A percentile compares a stretch with the other conserved stretches of the same genome.
These are phyloP conservation scores for Suillus alpinus DNA, from an alignment of 768 basidiomycete genomes.

Conservation along the genomic window DNA sequence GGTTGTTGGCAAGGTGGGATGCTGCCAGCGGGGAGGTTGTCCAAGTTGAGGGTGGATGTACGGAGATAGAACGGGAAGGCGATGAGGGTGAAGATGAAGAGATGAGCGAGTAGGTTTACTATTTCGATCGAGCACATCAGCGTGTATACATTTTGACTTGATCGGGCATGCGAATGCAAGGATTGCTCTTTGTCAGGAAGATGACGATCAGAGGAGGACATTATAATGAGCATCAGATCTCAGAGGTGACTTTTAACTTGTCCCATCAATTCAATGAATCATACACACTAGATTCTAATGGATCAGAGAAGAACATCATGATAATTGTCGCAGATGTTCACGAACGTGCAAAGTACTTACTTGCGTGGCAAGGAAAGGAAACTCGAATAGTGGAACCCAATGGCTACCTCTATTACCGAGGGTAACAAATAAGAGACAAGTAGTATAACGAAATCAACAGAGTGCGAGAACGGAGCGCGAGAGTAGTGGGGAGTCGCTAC, in stretches of 20 bases:
- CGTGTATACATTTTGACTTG: not conserved
- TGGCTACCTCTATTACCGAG: too few species aligned
- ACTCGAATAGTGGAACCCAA: too few species aligned
- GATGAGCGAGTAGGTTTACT: slow-evolving; percentile 49
- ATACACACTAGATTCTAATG: too few species aligned
- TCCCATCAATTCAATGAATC: too few species aligned
- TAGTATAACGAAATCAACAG: not conserved
- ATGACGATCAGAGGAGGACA: not conserved
- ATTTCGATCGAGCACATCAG: not conserved
- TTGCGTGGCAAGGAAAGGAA: too few species aligned
- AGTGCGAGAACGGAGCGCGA: too few species aligned
- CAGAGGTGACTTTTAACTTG: too few species aligned
- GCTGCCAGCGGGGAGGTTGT: slow-evolving; percentile 62
- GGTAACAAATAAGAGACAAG: too few species aligned
- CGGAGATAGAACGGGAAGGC: slow-evolving; percentile 27
- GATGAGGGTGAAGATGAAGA: slow-evolving; percentile 40
- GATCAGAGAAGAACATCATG: too few species aligned
- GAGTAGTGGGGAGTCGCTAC: not conserved
- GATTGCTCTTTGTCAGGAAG: not conserved
- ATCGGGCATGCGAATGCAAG: not conserved
- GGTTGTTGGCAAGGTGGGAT: slow-evolving; percentile 72
- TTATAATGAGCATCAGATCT: too few species aligned
- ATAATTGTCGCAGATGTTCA: too few species aligned
- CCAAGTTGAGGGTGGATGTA: slow-evolving; percentile 47
- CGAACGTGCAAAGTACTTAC: too few species aligned